Percentiles rank a stretch among this genome's conserved stretches.
These are phyloP conservation scores for Ogataea sp. DNA, from an alignment of 805 yeast genomes.

Conservation along the genomic window DNA sequence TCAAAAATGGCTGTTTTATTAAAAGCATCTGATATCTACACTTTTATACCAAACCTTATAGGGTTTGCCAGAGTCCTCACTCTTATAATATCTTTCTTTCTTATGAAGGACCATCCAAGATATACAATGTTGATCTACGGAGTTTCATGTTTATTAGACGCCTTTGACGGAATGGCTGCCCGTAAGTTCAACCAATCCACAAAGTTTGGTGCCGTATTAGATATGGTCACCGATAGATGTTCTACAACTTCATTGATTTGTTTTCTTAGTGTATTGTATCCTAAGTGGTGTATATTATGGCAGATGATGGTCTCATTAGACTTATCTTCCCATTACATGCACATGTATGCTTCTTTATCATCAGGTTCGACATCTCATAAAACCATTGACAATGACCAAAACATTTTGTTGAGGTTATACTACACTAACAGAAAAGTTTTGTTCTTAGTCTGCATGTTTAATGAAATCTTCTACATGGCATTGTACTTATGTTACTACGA, in stretches of 20 bases:
- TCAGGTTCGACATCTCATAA: slow-evolving; percentile 81
- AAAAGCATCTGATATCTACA: slow-evolving; percentile 39
- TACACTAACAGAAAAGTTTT: slow-evolving; percentile 80
- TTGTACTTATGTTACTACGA: slow-evolving; percentile 70
- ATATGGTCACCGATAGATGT: slow-evolving; percentile 98
- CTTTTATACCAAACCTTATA: slow-evolving; percentile 84
- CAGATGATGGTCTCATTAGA: slow-evolving; percentile 81
- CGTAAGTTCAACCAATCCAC: slow-evolving; percentile 84
- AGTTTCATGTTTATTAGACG: slow-evolving; percentile 86
- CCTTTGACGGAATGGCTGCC: slow-evolving; percentile 95
- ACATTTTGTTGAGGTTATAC: slow-evolving; percentile 71
- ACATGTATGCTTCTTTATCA: slow-evolving; percentile 90
- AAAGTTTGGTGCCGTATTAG: slow-evolving; percentile 90
- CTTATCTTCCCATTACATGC: slow-evolving; percentile 93
- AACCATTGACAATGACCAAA: slow-evolving; percentile 61
- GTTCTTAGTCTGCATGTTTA: slow-evolving; percentile 85
- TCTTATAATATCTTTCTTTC: slow-evolving; percentile 68
- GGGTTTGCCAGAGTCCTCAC: slow-evolving; percentile 83
- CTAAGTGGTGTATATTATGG: slow-evolving; percentile 59
- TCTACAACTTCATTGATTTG: slow-evolving; percentile 92
- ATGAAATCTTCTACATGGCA: slow-evolving; percentile 89
- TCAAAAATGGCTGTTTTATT: neutral
- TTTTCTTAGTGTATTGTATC: slow-evolving; percentile 74
- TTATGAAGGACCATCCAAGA: slow-evolving; percentile 81
- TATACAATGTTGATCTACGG: slow-evolving; percentile 68